phyloP scores from a whole-genome alignment of 2,329 filamentous ascomycete genomes.

The Sporothrix humicola region DNA sequence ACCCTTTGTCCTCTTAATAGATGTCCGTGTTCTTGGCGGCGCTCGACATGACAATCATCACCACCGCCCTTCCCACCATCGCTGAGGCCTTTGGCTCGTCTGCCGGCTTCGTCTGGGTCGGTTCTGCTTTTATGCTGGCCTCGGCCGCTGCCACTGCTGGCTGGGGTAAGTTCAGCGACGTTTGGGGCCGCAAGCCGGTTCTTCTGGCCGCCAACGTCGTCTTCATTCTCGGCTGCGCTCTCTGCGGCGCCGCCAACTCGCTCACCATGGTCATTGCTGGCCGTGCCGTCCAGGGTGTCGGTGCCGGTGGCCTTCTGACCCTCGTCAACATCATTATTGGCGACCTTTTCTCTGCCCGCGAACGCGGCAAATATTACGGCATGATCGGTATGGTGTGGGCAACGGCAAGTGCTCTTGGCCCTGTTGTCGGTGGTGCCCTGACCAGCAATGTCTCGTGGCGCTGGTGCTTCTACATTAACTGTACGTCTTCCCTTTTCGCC shows the following conservation, averaged over 20 bases:
- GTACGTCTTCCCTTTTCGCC: constrained; percentile 28
- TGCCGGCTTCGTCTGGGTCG: constrained; percentile 78
- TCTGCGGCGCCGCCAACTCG: constrained; percentile 57
- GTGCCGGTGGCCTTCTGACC: constrained; percentile 63
- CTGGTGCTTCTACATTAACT: constrained; percentile 73
- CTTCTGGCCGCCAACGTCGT: constrained; percentile 57
- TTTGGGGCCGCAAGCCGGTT: constrained; percentile 63
- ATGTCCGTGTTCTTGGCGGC: constrained; percentile 58
- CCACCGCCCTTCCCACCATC: constrained; percentile 71
- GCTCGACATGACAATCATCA: constrained; percentile 66
- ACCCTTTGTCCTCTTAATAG: neutral
- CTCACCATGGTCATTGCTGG: constrained; percentile 61
- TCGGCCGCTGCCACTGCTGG: constrained; percentile 70
- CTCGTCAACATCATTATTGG: constrained; percentile 64
- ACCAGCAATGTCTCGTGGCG: constrained; percentile 57
- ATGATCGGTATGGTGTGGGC: constrained; percentile 40
- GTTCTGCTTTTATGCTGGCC: constrained; percentile 73
- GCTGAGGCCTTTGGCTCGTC: constrained; percentile 67
- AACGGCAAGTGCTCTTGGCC: constrained; percentile 36
- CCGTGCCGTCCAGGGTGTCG: constrained; percentile 62
- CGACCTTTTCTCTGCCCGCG: constrained; percentile 47
- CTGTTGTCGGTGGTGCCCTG: constrained; percentile 38
- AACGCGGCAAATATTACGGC: constrained; percentile 40
- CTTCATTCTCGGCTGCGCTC: constrained; percentile 61
- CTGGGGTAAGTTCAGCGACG: constrained; percentile 69